Evolutionary conservation across 345 rosid genomes (phyloP).

Genomic region (Brassica incana): DNA sequence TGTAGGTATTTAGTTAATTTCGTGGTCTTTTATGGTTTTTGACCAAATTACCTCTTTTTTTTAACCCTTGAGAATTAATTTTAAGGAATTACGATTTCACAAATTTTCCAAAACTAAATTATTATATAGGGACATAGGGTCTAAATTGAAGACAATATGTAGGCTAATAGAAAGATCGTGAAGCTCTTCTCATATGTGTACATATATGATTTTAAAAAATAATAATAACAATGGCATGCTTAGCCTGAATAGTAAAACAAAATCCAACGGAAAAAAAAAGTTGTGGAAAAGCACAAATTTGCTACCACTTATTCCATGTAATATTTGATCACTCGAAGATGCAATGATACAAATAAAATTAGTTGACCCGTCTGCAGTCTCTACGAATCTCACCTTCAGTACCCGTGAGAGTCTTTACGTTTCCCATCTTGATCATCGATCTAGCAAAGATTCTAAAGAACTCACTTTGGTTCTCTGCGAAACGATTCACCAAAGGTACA

Average conservation of each 20-base stretch:
- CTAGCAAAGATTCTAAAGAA: constrained; percentile 51
- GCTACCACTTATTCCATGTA: constrained; percentile 1
- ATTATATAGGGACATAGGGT: neutral
- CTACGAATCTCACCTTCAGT: constrained; percentile 52
- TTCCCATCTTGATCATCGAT: constrained; percentile 64
- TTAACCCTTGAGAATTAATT: too few relatives aligned
- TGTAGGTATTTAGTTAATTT: too few relatives aligned
- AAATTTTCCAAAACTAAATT: neutral
- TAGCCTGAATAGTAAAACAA: constrained; percentile 3
- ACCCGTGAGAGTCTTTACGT: constrained; percentile 50
- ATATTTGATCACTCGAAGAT: neutral
- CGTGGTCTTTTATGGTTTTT: too few relatives aligned
- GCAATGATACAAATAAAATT: neutral
- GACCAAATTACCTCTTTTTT: too few relatives aligned
- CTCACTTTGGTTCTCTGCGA: constrained; percentile 33
- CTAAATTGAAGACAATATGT: neutral
- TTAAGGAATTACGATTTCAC: neutral
- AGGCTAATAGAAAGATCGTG: neutral
- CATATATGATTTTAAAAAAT: neutral
- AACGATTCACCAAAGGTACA: constrained; percentile 47
- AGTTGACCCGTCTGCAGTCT: constrained; percentile 46
- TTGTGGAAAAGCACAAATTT: neutral
- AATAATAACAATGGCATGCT: constrained; percentile 3
- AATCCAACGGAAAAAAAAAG: neutral
- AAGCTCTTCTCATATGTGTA: neutral